Evolutionary conservation across 495 filamentous ascomycete species (phyloP), one percentile per base, ranked within the genome.

Genomic region (Margaritispora aquatica): DNA sequence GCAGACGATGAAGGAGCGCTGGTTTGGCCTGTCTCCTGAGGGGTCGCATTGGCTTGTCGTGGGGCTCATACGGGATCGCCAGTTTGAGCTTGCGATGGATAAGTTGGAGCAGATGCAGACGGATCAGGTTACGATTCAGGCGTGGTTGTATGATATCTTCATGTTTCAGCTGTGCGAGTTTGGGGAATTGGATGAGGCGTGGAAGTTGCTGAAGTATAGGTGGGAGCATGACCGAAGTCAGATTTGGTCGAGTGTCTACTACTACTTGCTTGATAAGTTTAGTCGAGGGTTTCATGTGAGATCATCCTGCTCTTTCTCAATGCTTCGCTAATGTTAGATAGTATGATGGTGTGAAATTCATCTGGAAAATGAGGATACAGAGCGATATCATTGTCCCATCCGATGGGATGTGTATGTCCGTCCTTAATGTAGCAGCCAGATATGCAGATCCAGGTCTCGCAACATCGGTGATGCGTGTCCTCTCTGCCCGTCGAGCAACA

Each of bases 11-110:
- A 80, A 81, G 66, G 76, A 82, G 57, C 73, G 84, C 60, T 94
- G 89, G 87, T 80, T 89, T 46, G 72, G 74, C 1, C 68, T 95
- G 23, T 84, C 78, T 7, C 75, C 76, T 9, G 76, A 82, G 21
- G 90, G 84, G 17, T 84, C 79, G 73, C 78, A 85, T 66, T 80
- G 82, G 68, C 78, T 96, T 31, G 81, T 86, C 3, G 73, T 86
- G 29, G 92, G 91, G 0, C 70, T 94, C 26, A 72, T 97, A 34
- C 78, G 89, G 51, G 92, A 96, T 63, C 80, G 84, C 11, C 87
- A 93, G 62, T 83, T 88, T 54, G 94, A 98, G 70, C 72, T 89
- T 65, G 92, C 90, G 1, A 68, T 96, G 50, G 84, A 92, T 26
- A 82, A 84, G 59, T 67, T 96, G 46, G 84, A 88, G 19, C 68